Evolutionary conservation across 2,329 filamentous ascomycete species (phyloP).

Genomic region (Botrytis cinerea): DNA sequence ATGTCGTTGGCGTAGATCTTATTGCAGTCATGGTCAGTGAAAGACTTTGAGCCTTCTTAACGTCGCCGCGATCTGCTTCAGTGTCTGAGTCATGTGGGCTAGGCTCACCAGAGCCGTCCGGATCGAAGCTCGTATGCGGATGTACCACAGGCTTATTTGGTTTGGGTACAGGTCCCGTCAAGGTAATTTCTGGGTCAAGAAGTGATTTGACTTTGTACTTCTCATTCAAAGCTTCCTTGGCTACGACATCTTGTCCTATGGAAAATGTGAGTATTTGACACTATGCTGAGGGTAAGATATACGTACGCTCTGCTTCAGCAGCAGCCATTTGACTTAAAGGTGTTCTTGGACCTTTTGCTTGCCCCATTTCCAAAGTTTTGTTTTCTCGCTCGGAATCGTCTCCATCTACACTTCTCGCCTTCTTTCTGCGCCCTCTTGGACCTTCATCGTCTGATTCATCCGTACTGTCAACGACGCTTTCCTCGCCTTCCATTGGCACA

Average conservation of each 20-base stretch:
- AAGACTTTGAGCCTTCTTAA: slow-evolving; percentile 84
- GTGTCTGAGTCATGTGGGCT: slow-evolving; percentile 78
- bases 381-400: slow-evolving; percentile 42
- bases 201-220: slow-evolving; percentile 40
- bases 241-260: slow-evolving; percentile 33
- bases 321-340: slow-evolving; percentile 68
- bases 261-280: slow-evolving; percentile 11
- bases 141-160: slow-evolving; percentile 64
- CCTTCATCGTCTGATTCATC: slow-evolving; percentile 65
- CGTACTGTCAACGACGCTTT: slow-evolving; percentile 38
- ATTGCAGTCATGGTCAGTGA: slow-evolving; percentile 79
- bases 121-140: slow-evolving; percentile 81
- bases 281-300: neutral
- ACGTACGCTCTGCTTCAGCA: slow-evolving; percentile 77
- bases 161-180: slow-evolving; percentile 63
- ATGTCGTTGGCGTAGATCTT: slow-evolving; percentile 70
- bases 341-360: slow-evolving; percentile 46
- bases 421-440: slow-evolving; percentile 59
- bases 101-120: slow-evolving; percentile 50
- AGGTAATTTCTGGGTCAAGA: slow-evolving; percentile 63
- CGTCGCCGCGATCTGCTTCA: slow-evolving; percentile 80
- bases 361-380: slow-evolving; percentile 41
- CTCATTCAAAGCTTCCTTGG: slow-evolving; percentile 29
- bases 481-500: slow-evolving; percentile 34
- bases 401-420: slow-evolving; percentile 39